Evolutionary conservation across 2,329 filamentous ascomycete species (phyloP).

Genomic region (Monosporascus cannonballus): DNA sequence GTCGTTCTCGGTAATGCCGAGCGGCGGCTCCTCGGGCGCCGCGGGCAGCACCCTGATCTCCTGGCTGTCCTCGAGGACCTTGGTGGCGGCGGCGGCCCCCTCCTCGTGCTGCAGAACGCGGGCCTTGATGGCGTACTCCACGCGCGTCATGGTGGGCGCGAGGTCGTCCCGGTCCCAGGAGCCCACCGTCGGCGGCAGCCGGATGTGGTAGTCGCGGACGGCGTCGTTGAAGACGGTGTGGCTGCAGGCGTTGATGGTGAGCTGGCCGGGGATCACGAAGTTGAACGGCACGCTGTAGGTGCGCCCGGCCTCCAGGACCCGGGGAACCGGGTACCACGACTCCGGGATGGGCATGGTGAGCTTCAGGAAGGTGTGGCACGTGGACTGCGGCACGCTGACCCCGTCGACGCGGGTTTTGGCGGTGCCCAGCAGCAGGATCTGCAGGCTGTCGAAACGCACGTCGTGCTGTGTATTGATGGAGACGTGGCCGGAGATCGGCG

Average conservation of each 20-base stretch:
- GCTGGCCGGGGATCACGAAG: conserved; percentile 51
- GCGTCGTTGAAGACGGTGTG: conserved; percentile 39
- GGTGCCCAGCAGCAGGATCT: conserved; percentile 47
- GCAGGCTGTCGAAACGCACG: conserved; percentile 43
- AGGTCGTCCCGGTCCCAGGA: conserved; percentile 50
- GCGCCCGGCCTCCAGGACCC: conserved; percentile 41
- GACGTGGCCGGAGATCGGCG: conserved; percentile 43
- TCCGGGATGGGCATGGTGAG: conserved; percentile 32
- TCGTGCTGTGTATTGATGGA: conserved; percentile 39
- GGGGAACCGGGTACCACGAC: conserved; percentile 39
- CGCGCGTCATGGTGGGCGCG: conserved; percentile 46
- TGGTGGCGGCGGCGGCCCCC: conserved; percentile 15
- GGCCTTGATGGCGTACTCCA: conserved; percentile 48
- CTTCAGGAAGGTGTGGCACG: conserved; percentile 42
- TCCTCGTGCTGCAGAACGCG: conserved; percentile 32
- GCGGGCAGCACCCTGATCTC: conserved; percentile 48
- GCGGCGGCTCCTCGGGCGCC: conserved; percentile 42
- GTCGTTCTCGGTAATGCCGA: conserved; percentile 42
- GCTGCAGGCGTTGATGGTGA: conserved; percentile 51
- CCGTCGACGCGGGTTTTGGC: conserved; percentile 46
- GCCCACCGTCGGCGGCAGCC: conserved; percentile 46
- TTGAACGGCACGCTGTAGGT: conserved; percentile 50
- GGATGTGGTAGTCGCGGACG: conserved; percentile 46
- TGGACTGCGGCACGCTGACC: conserved; percentile 40
- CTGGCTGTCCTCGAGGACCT: conserved; percentile 35